Evolutionary conservation across 2,329 filamentous ascomycete genomes (phyloP).

Genomic region (Penicillium frequentans): DNA sequence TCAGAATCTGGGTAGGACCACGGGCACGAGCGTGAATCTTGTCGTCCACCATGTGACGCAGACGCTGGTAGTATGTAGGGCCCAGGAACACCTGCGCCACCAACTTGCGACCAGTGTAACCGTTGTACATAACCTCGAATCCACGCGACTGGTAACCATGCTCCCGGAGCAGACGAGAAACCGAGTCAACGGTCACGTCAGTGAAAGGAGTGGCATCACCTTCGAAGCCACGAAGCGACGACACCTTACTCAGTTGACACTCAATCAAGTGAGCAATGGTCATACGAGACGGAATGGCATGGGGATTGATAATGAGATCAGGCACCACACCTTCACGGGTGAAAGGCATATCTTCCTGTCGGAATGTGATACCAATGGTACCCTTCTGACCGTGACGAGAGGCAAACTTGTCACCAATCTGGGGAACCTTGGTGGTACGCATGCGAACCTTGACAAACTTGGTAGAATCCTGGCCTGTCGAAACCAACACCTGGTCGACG

Average conservation of each 20-base stretch:
- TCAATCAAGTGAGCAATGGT: conserved; percentile 99
- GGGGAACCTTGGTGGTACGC: conserved; percentile 93
- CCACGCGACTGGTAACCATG: conserved; percentile 96
- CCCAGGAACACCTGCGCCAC: conserved; percentile 95
- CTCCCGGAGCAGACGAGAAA: conserved; percentile 80
- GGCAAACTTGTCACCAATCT: conserved; percentile 99
- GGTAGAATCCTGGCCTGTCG: conserved; percentile 90
- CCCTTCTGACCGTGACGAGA: conserved; percentile 99
- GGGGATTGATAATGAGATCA: conserved; percentile 97
- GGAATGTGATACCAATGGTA: conserved; percentile 97
- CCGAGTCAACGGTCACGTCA: conserved; percentile 91
- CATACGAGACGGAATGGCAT: conserved; percentile 99
- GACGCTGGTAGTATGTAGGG: conserved; percentile 96
- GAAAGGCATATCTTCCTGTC: conserved; percentile 99
- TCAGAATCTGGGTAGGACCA: conserved; percentile 95
- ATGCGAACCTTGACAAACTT: conserved; percentile 98
- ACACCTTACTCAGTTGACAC: conserved; percentile 95
- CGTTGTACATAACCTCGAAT: conserved; percentile 98
- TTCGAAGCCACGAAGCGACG: conserved; percentile 88
- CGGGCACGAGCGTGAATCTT: conserved; percentile 99
- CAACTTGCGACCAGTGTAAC: conserved; percentile 91
- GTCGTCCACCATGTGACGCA: conserved; percentile 99
- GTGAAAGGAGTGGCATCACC: conserved; percentile 98
- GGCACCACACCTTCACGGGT: conserved; percentile 86
- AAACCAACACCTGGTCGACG: conserved; percentile 87